Evolutionary conservation across 345 rosid species (phyloP).

Genomic region (Eucalyptus albens): DNA sequence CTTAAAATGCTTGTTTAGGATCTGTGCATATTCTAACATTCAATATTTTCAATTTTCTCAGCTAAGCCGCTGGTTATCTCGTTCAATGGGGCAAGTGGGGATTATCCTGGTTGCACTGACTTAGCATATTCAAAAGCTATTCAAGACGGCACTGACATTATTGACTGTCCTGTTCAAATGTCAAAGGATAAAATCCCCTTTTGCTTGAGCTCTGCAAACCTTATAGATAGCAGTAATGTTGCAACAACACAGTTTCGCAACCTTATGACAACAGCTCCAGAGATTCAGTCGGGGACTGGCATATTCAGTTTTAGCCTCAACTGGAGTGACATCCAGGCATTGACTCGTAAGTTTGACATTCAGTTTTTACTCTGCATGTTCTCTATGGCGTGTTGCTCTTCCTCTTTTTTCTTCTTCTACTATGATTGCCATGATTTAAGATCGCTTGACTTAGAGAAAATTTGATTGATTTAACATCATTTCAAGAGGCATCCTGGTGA

Average conservation of each 20-base stretch:
- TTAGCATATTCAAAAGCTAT: slow-evolving; percentile 68
- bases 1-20: neutral
- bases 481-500: neutral
- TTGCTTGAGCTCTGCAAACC: slow-evolving; percentile 57
- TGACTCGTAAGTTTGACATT: slow-evolving; percentile 46
- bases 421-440: neutral
- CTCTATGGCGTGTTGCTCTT: neutral
- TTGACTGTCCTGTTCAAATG: slow-evolving; percentile 84
- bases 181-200: slow-evolving; percentile 61
- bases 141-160: slow-evolving; percentile 54
- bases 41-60: slow-evolving; percentile 2
- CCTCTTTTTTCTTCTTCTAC: neutral
- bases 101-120: slow-evolving; percentile 79
- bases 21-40: neutral
- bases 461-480: neutral
- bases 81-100: slow-evolving; percentile 85
- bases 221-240: slow-evolving; percentile 28
- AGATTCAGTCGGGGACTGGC: slow-evolving; percentile 12
- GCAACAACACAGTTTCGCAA: slow-evolving; percentile 26
- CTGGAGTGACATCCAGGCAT: slow-evolving; percentile 51
- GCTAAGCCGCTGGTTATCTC: slow-evolving; percentile 48
- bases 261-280: slow-evolving; percentile 24
- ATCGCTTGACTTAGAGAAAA: neutral
- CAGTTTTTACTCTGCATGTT: neutral
- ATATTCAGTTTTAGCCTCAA: slow-evolving; percentile 55